These are phyloP conservation scores for Rhodotorula taiwanensis DNA, from an alignment of 768 basidiomycete genomes.

Conservation along the genomic window DNA sequence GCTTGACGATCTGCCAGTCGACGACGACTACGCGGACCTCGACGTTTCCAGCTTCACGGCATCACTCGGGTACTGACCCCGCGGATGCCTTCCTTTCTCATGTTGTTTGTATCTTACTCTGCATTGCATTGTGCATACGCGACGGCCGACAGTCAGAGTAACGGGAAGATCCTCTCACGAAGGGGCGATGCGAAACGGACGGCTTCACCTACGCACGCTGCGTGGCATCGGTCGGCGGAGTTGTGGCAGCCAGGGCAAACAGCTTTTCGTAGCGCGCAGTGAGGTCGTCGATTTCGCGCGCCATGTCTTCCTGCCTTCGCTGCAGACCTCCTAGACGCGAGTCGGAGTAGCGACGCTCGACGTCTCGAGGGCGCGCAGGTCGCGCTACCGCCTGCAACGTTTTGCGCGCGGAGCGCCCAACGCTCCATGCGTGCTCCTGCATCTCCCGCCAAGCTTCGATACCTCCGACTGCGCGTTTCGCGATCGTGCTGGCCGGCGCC, in stretches of 20 bases:
- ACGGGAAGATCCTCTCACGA: too few relatives aligned
- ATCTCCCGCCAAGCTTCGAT: slow-evolving; percentile 37
- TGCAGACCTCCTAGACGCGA: slow-evolving; percentile 5
- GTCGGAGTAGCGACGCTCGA: not conserved
- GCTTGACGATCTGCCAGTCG: slow-evolving; percentile 80
- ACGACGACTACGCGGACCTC: slow-evolving; percentile 61
- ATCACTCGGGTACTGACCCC: not conserved
- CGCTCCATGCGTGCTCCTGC: slow-evolving; percentile 35
- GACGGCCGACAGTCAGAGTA: too few relatives aligned
- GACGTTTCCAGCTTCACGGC: slow-evolving; percentile 21
- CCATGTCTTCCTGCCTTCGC: slow-evolving; percentile 18
- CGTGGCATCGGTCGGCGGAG: too few relatives aligned
- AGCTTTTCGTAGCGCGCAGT: slow-evolving; percentile 8
- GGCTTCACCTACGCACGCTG: too few relatives aligned
- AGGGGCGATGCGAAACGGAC: too few relatives aligned
- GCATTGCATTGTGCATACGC: not conserved
- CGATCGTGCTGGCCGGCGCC: not conserved
- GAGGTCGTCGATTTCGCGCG: slow-evolving; percentile 15
- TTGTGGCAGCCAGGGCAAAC: slow-evolving; percentile 20
- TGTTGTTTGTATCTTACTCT: not conserved
- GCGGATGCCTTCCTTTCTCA: not conserved
- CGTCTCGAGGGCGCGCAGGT: not conserved
- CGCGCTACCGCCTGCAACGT: not conserved
- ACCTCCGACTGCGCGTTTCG: slow-evolving; percentile 4
- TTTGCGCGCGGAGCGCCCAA: slow-evolving; percentile 23